Percentiles rank a stretch among this genome's conserved stretches.
Conservation (phyloP, 2,329 filamentous ascomycete species). For the Alternaria burnsii region DNA sequence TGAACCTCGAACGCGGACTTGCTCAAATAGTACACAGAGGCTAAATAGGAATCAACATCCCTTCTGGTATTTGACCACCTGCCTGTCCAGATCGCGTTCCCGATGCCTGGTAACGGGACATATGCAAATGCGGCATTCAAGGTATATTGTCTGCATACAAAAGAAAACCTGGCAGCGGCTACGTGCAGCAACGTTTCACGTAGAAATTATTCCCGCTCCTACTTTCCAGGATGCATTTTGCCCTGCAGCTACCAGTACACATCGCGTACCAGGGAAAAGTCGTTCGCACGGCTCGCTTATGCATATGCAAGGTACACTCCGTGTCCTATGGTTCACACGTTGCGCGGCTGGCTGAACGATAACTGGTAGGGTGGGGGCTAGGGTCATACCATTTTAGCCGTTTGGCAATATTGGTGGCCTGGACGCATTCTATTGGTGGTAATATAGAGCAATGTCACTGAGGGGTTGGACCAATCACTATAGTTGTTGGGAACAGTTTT, state of each 20-base stretch:
- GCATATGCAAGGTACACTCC: conserved; percentile 20
- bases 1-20: background rate
- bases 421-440: conserved; percentile 3
- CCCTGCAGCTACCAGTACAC: background rate
- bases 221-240: background rate
- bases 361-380: background rate
- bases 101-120: conserved; percentile 8
- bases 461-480: background rate
- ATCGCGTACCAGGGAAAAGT: background rate
- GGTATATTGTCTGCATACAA: background rate
- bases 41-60: background rate
- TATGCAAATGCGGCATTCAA: background rate
- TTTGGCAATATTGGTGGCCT: background rate
- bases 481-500: background rate
- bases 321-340: conserved; percentile 5
- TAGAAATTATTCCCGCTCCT: background rate
- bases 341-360: conserved; percentile 1
- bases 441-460: background rate
- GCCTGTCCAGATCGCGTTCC: background rate
- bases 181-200: conserved; percentile 1
- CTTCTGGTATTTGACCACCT: background rate
- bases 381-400: background rate
- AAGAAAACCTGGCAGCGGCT: background rate
- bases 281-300: conserved; percentile 14
- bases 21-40: background rate